Evolutionary conservation across 139 green algal genomes (phyloP).

Genomic region (Micromonas pusilla): DNA sequence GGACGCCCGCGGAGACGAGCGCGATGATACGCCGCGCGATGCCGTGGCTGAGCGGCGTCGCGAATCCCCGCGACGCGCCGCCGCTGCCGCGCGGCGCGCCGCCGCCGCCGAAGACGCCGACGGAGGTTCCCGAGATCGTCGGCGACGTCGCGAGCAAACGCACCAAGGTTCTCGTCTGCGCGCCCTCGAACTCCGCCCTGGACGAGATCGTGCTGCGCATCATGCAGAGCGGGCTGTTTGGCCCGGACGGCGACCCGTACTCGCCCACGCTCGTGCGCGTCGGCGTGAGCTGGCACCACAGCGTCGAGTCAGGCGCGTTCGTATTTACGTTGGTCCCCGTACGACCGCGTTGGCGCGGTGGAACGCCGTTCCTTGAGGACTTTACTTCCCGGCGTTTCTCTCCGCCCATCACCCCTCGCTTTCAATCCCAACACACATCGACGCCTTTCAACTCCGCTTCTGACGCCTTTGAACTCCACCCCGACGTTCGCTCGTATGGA

Average conservation of each 20-base stretch:
- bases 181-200: constrained; percentile 45
- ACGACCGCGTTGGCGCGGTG: no score
- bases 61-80: constrained; percentile 33
- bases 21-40: constrained; percentile 29
- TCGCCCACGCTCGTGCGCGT: constrained; percentile 40
- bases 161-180: constrained; percentile 45
- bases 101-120: not conserved
- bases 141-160: not conserved
- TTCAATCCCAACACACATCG: no score
- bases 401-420: no score
- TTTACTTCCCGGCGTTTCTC: no score
- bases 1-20: not conserved
- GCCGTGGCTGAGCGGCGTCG: constrained; percentile 42
- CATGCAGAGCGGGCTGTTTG: constrained; percentile 30
- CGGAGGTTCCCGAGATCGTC: no score
- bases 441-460: no score
- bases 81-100: not conserved
- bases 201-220: constrained; percentile 47
- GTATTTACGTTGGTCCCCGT: no score
- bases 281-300: constrained; percentile 40
- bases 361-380: no score
- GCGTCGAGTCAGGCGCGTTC: no score
- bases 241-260: constrained; percentile 24
- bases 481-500: no score
- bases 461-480: no score